Evolutionary conservation across 371 early-diverging fungal species (phyloP).

Genomic region (Syncephalastrum sp.): DNA sequence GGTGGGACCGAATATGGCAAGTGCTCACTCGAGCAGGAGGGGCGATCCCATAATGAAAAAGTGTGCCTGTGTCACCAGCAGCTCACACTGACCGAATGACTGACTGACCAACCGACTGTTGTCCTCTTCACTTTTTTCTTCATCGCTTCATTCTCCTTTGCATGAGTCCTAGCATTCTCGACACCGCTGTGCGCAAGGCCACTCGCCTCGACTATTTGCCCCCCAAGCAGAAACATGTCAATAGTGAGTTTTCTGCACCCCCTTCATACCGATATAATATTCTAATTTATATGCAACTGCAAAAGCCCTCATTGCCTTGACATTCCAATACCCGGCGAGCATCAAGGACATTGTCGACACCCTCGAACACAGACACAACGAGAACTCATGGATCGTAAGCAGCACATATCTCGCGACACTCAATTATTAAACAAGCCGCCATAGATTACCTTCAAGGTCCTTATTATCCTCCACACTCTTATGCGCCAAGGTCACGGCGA

Average conservation of each 20-base stretch:
- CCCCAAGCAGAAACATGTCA: slow-evolving; percentile 82
- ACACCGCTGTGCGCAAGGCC: slow-evolving; percentile 72
- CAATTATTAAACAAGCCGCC: background rate
- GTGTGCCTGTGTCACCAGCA: too few relatives aligned
- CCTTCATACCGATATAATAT: background rate
- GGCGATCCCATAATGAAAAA: too few relatives aligned
- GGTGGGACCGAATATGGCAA: background rate
- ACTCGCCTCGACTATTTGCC: slow-evolving; percentile 69
- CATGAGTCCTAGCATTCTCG: slow-evolving; percentile 44
- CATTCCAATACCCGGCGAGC: slow-evolving; percentile 34
- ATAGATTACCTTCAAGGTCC: slow-evolving; percentile 85
- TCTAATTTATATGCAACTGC: slow-evolving; percentile 4
- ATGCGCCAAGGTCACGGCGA: slow-evolving; percentile 81
- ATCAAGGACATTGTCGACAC: slow-evolving; percentile 56
- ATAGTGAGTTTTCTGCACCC: slow-evolving; percentile 52
- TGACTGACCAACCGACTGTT: background rate
- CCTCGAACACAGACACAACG: slow-evolving; percentile 59
- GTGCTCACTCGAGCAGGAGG: too few relatives aligned
- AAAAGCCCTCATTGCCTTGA: slow-evolving; percentile 47
- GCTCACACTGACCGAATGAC: too few relatives aligned
- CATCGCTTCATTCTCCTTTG: background rate
- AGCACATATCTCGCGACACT: background rate
- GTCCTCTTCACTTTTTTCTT: slow-evolving; percentile 1
- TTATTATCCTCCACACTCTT: slow-evolving; percentile 80
- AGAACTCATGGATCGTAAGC: slow-evolving; percentile 78